phyloP scores from a whole-genome alignment of 768 basidiomycete genomes.

The Calocera cornea region DNA sequence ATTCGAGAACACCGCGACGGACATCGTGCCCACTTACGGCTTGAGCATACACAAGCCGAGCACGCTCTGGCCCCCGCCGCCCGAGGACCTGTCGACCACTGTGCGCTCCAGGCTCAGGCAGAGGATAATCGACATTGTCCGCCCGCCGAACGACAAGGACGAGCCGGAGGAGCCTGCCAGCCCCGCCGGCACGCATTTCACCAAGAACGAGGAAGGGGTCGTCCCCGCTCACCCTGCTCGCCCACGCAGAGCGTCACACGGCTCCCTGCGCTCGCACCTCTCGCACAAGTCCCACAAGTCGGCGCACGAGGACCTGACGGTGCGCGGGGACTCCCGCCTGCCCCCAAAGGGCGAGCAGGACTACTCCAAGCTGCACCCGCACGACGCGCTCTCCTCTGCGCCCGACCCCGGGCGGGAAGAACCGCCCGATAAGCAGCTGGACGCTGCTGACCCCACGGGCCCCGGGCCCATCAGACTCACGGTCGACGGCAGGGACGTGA shows the following conservation, averaged over 20 bases:
- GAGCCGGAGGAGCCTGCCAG: not conserved
- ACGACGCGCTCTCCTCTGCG: not conserved
- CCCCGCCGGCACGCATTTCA: not conserved
- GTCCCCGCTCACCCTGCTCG: not conserved
- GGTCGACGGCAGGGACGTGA: slow-evolving; percentile 25
- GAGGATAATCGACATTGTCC: not conserved
- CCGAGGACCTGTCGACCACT: slow-evolving; percentile 3
- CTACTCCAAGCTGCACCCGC: not conserved
- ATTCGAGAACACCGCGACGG: slow-evolving; percentile 70
- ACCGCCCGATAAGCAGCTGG: not conserved
- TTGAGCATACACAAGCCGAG: slow-evolving; percentile 60
- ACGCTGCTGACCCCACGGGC: slow-evolving; percentile 2
- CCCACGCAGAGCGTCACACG: not conserved
- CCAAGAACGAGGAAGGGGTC: not conserved
- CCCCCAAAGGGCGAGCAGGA: not conserved
- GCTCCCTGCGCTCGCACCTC: not conserved
- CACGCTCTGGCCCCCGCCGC: slow-evolving; percentile 42
- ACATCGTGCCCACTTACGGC: slow-evolving; percentile 66
- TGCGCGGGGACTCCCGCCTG: not conserved
- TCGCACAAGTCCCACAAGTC: not conserved
- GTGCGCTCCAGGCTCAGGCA: not conserved
- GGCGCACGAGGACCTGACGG: not conserved
- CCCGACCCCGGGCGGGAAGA: not conserved
- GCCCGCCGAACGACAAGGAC: not conserved
- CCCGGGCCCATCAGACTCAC: slow-evolving; percentile 17